phyloP scores from a whole-genome alignment of 768 basidiomycete species.

The Nidularia pulvinata region DNA sequence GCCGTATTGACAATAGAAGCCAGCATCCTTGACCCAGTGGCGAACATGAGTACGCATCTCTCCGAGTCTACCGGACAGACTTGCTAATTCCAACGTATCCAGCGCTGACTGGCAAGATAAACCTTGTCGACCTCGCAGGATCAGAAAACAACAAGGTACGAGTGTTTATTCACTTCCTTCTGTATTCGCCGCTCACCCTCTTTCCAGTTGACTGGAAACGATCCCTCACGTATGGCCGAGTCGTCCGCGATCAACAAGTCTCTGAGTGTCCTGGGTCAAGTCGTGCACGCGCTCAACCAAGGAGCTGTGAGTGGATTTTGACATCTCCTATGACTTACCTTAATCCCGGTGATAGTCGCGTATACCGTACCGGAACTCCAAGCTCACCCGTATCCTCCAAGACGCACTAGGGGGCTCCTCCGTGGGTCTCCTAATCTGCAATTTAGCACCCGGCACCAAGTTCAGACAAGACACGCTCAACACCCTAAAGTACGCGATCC shows the following conservation, averaged over 20 bases:
- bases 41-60: conserved; percentile 48
- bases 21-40: conserved; percentile 49
- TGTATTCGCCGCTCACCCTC: background rate
- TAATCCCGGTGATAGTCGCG: conserved; percentile 45
- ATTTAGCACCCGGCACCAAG: conserved; percentile 80
- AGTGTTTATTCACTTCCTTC: background rate
- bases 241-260: conserved; percentile 91
- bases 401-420: conserved; percentile 86
- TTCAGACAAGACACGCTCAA: conserved; percentile 89
- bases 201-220: conserved; percentile 75
- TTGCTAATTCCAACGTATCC: background rate
- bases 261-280: conserved; percentile 83
- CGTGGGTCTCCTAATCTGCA: conserved; percentile 82
- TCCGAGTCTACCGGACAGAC: background rate
- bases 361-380: conserved; percentile 90
- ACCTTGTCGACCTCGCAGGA: conserved; percentile 88
- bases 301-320: conserved; percentile 50
- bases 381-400: conserved; percentile 87
- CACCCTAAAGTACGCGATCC: conserved; percentile 73
- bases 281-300: conserved; percentile 82
- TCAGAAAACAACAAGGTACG: conserved; percentile 87
- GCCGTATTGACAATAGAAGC: conserved; percentile 81
- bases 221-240: conserved; percentile 85
- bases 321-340: background rate
- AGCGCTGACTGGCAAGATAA: conserved; percentile 79